A percentile compares a stretch with the other conserved stretches of the same genome.
These are phyloP conservation scores for Fusarium lateritium DNA, from an alignment of 2,329 filamentous ascomycete genomes.

Conservation along the genomic window DNA sequence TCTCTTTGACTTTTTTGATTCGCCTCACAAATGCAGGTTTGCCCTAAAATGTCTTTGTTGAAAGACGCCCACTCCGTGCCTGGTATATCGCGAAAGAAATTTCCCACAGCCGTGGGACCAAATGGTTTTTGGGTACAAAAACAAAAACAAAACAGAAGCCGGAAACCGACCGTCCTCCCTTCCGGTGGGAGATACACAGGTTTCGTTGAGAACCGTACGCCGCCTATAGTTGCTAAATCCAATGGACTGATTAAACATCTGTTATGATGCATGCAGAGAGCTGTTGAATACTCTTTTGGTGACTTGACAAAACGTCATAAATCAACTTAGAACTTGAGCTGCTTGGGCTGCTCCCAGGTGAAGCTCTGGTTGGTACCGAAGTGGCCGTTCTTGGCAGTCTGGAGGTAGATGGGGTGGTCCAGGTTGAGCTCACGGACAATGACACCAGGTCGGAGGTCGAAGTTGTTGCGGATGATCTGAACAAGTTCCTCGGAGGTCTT, in stretches of 20 bases:
- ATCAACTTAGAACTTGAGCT: constrained; percentile 84
- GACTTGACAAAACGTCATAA: constrained; percentile 32
- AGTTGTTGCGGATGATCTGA: constrained; percentile 94
- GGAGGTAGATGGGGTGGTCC: constrained; percentile 95
- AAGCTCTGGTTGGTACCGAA: constrained; percentile 97
- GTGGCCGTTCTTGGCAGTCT: constrained; percentile 99
- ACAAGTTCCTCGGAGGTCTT: constrained; percentile 95
- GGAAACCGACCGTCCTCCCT: constrained; percentile 55
- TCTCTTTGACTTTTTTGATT: constrained; percentile 53
- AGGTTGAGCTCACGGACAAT: constrained; percentile 98
- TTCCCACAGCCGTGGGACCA: constrained; percentile 46
- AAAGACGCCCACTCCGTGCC: constrained; percentile 61
- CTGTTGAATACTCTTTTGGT: constrained; percentile 60
- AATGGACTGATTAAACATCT: constrained; percentile 58
- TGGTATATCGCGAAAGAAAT: constrained; percentile 55
- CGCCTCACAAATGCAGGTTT: constrained; percentile 58
- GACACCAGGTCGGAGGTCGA: constrained; percentile 97
- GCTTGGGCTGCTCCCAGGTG: constrained; percentile 98
- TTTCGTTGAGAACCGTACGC: constrained; percentile 66
- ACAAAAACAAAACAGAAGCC: constrained; percentile 54
- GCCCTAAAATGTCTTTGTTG: constrained; percentile 61
- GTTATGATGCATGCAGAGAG: constrained; percentile 53
- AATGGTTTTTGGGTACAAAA: constrained; percentile 40
- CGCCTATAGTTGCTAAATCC: constrained; percentile 56
- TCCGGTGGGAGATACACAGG: constrained; percentile 56